Conservation (phyloP, 2,329 filamentous ascomycete genomes). For the Trichoderma sp. region DNA sequence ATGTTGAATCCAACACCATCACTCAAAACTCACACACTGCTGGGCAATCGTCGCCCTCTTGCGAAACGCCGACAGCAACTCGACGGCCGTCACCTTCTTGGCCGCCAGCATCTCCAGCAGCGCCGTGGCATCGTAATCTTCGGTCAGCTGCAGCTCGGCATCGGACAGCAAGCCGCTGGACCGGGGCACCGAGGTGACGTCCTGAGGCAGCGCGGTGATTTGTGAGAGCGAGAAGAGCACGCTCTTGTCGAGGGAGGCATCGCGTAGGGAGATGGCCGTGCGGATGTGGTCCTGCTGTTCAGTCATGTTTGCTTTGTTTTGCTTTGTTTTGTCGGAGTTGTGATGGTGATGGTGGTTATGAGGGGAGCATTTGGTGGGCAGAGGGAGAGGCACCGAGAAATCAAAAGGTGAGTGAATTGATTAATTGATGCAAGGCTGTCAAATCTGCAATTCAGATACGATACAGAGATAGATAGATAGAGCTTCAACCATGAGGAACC, state of each 20-base stretch:
- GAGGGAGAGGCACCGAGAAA: neutral
- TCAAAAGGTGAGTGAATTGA: neutral
- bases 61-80: constrained; percentile 9
- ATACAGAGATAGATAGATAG: neutral
- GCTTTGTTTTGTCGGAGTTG: neutral
- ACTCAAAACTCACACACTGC: neutral
- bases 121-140: constrained; percentile 13
- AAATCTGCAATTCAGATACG: neutral
- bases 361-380: neutral
- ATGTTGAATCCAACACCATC: neutral
- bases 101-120: constrained; percentile 15
- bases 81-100: constrained; percentile 2
- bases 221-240: constrained; percentile 5
- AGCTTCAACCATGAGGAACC: neutral
- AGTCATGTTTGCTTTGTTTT: neutral
- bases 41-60: constrained; percentile 18
- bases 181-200: constrained; percentile 10
- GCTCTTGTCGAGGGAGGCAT: constrained; percentile 14
- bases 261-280: constrained; percentile 1
- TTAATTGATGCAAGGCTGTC: neutral
- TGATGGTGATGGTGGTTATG: neutral
- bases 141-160: constrained; percentile 9
- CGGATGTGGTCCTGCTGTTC: constrained; percentile 6
- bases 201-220: neutral
- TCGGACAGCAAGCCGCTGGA: constrained; percentile 7